Conservation (phyloP, 148 eudicot genomes). For the Chenopodium suecicum region DNA sequence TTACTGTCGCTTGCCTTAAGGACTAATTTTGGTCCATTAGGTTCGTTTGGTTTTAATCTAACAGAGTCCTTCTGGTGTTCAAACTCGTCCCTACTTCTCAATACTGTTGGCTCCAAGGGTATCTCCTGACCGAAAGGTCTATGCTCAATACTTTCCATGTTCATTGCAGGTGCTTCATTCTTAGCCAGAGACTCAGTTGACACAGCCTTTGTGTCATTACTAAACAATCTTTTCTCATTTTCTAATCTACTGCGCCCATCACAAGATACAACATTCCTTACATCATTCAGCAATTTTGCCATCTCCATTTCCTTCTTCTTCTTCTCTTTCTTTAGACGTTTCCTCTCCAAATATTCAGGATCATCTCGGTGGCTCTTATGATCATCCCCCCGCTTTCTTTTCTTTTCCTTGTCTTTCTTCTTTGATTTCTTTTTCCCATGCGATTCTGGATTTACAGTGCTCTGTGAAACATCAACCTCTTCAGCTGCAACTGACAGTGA, state of each 20-base stretch:
- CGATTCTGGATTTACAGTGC: conserved; percentile 24
- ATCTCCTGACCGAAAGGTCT: conserved; percentile 14
- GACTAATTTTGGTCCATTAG: conserved; percentile 33
- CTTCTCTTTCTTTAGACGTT: conserved; percentile 83
- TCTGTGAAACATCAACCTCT: conserved; percentile 28
- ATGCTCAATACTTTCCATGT: conserved; percentile 7
- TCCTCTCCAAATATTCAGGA: conserved; percentile 68
- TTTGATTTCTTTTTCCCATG: conserved; percentile 38
- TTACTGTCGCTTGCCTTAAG: conserved; percentile 30
- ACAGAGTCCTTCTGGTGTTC: conserved; percentile 10
- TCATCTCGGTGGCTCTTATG: conserved; percentile 32
- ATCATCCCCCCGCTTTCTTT: conserved; percentile 42
- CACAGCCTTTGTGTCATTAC: conserved; percentile 12
- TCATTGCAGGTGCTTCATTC: conserved; percentile 19
- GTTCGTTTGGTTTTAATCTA: conserved; percentile 28
- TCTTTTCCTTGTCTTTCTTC: conserved; percentile 66
- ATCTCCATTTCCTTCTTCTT: conserved; percentile 67
- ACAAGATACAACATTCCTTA: conserved; percentile 11
- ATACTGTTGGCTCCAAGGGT: conserved; percentile 13
- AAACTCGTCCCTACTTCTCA: conserved; percentile 11
- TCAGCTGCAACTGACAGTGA: conserved; percentile 29
- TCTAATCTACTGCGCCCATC: background rate
- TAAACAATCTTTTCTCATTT: background rate
- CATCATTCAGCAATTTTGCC: conserved; percentile 44
- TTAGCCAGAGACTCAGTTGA: conserved; percentile 16